Evolutionary conservation across 176 grass and related monocot genomes (phyloP).

Genomic region (Bolboschoenus planiculmis): DNA sequence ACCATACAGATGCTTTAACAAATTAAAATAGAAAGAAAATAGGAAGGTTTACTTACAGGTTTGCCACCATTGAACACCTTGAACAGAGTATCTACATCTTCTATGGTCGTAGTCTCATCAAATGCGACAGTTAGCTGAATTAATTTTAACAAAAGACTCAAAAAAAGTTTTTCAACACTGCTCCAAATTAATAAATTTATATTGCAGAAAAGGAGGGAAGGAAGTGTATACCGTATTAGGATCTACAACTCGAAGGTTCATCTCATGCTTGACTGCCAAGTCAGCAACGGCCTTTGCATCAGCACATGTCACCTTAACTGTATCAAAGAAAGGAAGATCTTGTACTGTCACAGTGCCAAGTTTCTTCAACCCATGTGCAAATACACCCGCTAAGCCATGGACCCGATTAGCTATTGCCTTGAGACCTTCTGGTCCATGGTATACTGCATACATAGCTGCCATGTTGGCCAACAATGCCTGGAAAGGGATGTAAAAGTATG

Average conservation of each 20-base stretch:
- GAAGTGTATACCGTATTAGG: conserved; percentile 57
- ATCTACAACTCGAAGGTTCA: conserved; percentile 84
- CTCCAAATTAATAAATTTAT: conserved; percentile 23
- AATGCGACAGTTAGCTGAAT: conserved; percentile 85
- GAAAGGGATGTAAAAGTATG: neutral
- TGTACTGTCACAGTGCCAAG: conserved; percentile 82
- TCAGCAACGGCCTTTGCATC: conserved; percentile 62
- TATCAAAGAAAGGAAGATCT: conserved; percentile 93
- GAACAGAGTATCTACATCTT: conserved; percentile 93
- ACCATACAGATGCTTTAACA: conserved; percentile 13
- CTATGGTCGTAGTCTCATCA: conserved; percentile 84
- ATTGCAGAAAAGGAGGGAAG: conserved; percentile 1
- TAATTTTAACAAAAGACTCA: neutral
- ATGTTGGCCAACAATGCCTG: conserved; percentile 98
- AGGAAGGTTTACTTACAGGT: conserved; percentile 48
- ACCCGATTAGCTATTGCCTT: conserved; percentile 81
- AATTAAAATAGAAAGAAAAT: neutral
- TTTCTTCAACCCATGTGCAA: conserved; percentile 82
- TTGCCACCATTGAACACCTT: conserved; percentile 91
- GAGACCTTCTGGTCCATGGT: conserved; percentile 89
- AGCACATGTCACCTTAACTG: conserved; percentile 73
- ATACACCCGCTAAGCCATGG: conserved; percentile 71
- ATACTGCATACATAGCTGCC: conserved; percentile 97
- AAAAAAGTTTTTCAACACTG: neutral
- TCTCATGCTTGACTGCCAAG: conserved; percentile 75